Percentiles rank a stretch among this genome's conserved stretches.
Conservation (phyloP, 202 grass and related monocot species). For the Brachypodium distachyon region DNA sequence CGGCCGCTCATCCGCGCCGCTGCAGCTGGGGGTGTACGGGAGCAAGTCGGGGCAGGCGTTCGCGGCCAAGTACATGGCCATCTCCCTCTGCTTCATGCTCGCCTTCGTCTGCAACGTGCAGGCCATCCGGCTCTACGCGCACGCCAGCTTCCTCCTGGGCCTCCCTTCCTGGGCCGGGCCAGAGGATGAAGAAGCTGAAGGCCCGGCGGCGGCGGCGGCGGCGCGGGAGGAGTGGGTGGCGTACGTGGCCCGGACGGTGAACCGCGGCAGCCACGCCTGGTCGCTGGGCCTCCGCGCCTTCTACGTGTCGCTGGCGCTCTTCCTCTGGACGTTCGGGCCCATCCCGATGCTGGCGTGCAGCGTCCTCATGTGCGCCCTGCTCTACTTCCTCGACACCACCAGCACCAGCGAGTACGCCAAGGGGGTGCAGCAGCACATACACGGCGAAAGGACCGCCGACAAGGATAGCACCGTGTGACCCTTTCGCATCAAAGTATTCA, state of each 20-base stretch:
- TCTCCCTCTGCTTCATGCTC: conserved; percentile 78
- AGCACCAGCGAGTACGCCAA: conserved; percentile 14
- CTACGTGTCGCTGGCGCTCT: conserved; percentile 62
- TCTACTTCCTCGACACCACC: conserved; percentile 78
- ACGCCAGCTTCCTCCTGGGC: conserved; percentile 64
- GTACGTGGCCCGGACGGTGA: conserved; percentile 51
- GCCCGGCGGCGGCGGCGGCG: neutral
- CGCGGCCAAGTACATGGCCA: conserved; percentile 62
- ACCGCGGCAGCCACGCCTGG: conserved; percentile 68
- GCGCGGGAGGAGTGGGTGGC: conserved; percentile 15
- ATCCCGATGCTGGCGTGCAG: conserved; percentile 59
- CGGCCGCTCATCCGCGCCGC: neutral
- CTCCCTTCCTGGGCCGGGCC: conserved; percentile 29
- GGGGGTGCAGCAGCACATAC: neutral
- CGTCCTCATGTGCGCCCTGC: conserved; percentile 38
- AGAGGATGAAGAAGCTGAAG: too few relatives aligned
- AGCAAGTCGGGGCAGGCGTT: conserved; percentile 47
- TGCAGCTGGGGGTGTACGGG: conserved; percentile 42
- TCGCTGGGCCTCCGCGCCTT: conserved; percentile 76
- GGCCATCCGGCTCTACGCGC: conserved; percentile 75
- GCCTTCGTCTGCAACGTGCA: conserved; percentile 88
- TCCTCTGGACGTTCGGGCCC: conserved; percentile 77
- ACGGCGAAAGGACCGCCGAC: neutral
- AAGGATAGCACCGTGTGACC: conserved; percentile 7
- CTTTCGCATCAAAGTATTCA: neutral